These are phyloP conservation scores for Vitellaria paradoxa DNA, from an alignment of 179 eudicot species.

Conservation along the genomic window DNA sequence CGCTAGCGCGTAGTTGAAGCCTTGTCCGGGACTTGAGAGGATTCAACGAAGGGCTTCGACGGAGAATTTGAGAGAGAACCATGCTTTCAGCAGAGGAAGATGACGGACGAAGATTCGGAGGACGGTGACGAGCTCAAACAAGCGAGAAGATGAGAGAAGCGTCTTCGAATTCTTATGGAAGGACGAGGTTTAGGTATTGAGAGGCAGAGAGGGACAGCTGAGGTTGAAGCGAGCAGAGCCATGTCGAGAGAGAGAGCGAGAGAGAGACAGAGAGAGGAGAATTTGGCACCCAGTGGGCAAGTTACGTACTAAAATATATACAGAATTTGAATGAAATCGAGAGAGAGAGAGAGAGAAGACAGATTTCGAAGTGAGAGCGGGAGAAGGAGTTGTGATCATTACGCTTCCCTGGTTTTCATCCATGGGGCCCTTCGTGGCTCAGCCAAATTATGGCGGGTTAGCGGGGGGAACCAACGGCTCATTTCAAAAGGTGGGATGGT, in stretches of 20 bases:
- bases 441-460: too few relatives aligned
- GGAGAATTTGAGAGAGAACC: neutral
- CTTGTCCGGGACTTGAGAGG: conserved; percentile 19
- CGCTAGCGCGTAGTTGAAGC: conserved; percentile 28
- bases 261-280: neutral
- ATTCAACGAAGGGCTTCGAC: conserved; percentile 16
- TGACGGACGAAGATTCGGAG: conserved; percentile 11
- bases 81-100: neutral
- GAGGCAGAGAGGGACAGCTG: conserved; percentile 16
- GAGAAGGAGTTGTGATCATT: too few relatives aligned
- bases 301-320: too few relatives aligned
- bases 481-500: too few relatives aligned
- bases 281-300: too few relatives aligned
- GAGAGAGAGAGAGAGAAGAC: too few relatives aligned
- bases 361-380: too few relatives aligned
- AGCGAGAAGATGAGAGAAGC: conserved; percentile 19
- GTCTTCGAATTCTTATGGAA: conserved; percentile 10
- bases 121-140: conserved; percentile 29
- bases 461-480: too few relatives aligned
- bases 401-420: too few relatives aligned
- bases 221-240: conserved; percentile 20
- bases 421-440: too few relatives aligned
- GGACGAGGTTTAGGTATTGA: conserved; percentile 11
- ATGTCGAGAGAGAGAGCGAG: conserved; percentile 13
- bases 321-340: too few relatives aligned